Evolutionary conservation across 2,329 filamentous ascomycete species (phyloP).

Genomic region (Arthrobotrys sphaeroides): DNA sequence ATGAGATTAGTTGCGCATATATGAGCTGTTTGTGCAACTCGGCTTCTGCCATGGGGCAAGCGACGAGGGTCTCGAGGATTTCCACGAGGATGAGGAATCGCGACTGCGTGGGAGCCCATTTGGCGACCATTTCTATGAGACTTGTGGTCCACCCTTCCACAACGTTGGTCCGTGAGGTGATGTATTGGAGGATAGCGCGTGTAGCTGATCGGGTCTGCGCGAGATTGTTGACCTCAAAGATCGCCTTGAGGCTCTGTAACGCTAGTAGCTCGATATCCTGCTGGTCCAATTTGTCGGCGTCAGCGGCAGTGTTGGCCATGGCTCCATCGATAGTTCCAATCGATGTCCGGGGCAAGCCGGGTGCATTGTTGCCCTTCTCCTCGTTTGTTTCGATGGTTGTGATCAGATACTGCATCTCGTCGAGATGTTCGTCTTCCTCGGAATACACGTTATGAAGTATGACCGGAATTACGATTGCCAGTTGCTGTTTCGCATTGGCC

Average conservation of each 20-base stretch:
- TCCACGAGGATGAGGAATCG: slow-evolving; percentile 89
- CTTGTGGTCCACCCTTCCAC: slow-evolving; percentile 78
- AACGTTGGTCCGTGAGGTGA: slow-evolving; percentile 69
- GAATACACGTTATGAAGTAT: slow-evolving; percentile 88
- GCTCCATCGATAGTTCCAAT: slow-evolving; percentile 75
- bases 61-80: slow-evolving; percentile 77
- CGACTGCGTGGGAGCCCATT: slow-evolving; percentile 93
- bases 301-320: slow-evolving; percentile 80
- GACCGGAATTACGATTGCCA: slow-evolving; percentile 81
- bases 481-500: slow-evolving; percentile 78
- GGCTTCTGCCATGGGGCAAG: slow-evolving; percentile 74
- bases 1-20: slow-evolving; percentile 80
- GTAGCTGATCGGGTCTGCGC: slow-evolving; percentile 83
- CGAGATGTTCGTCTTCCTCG: slow-evolving; percentile 74
- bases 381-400: slow-evolving; percentile 60
- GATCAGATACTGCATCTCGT: slow-evolving; percentile 71
- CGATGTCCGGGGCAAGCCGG: slow-evolving; percentile 70
- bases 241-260: slow-evolving; percentile 83
- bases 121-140: slow-evolving; percentile 79
- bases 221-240: slow-evolving; percentile 83
- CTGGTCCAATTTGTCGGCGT: slow-evolving; percentile 88
- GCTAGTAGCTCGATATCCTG: slow-evolving; percentile 86
- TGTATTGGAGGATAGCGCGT: slow-evolving; percentile 76
- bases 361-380: slow-evolving; percentile 64
- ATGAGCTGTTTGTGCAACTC: slow-evolving; percentile 78